A percentile compares a stretch with the other conserved stretches of the same genome.
Evolutionary conservation across 257 asterid genomes (phyloP).

Genomic region (Craterostigma plantagineum): DNA sequence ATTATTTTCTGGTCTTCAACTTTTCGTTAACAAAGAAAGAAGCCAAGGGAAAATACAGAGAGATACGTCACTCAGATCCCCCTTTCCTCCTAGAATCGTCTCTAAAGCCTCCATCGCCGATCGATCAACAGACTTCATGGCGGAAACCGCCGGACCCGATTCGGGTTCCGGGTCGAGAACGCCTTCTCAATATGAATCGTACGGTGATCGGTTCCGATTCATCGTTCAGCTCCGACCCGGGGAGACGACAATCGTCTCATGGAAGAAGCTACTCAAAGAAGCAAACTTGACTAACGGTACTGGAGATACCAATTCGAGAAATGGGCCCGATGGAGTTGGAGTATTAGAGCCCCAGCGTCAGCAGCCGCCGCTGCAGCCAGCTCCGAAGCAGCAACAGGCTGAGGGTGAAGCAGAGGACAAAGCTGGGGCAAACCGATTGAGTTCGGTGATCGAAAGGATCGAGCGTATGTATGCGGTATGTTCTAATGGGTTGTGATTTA

Average conservation of each 20-base stretch:
- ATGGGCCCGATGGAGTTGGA: slow-evolving; percentile 18
- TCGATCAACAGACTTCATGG: slow-evolving; percentile 12
- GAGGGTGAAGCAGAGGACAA: slow-evolving; percentile 27
- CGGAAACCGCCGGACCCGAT: slow-evolving; percentile 18
- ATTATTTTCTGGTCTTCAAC: too few species aligned
- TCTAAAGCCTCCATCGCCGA: too few species aligned
- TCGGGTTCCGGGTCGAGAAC: slow-evolving; percentile 20
- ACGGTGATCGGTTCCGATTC: slow-evolving; percentile 68
- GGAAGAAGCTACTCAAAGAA: slow-evolving; percentile 88
- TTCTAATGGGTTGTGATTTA: neutral
- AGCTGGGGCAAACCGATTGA: slow-evolving; percentile 60
- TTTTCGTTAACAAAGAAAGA: too few species aligned
- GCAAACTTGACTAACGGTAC: slow-evolving; percentile 13
- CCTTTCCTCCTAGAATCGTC: too few species aligned
- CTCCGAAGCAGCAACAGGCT: slow-evolving; percentile 18
- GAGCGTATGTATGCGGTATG: slow-evolving; percentile 97
- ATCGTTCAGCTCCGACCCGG: slow-evolving; percentile 74
- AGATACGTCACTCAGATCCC: too few species aligned
- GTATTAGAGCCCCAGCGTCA: slow-evolving; percentile 13
- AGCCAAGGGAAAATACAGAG: too few species aligned
- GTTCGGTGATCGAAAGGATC: slow-evolving; percentile 75
- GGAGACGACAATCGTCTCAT: slow-evolving; percentile 89
- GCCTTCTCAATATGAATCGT: slow-evolving; percentile 36
- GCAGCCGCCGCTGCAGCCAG: slow-evolving; percentile 27
- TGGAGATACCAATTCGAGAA: too few species aligned